Evolutionary conservation across 768 basidiomycete species (phyloP), one percentile per base, ranked within the genome.

Genomic region (Suillus ampliporus): DNA sequence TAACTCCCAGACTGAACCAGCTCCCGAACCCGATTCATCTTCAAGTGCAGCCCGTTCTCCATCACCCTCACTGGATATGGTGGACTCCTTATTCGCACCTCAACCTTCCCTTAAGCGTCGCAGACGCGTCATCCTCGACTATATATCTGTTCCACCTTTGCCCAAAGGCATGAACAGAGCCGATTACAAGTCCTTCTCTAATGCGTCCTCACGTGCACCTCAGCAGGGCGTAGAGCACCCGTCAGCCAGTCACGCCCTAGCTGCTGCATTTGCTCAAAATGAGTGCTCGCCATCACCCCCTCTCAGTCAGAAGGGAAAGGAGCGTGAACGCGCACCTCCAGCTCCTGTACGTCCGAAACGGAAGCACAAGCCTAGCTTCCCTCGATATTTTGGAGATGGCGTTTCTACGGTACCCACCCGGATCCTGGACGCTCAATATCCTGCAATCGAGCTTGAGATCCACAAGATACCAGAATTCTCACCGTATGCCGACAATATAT

Each of bases 51-150:
- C 63, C 17, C 13, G 15, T 15, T 37, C 2, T 17, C 61, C 62
- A 46, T 54, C 74, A 5, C 52, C 66, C 5, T 44, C 50, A 19
- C 53, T 65, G 21, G 57, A 48, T 26, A 47, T 5, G 4, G 61
- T 68, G 23, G 63, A 54, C 9, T 74, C 70, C 11, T 72, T 76
- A 46, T 75, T 75, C 53, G 76, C 74, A 0, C 75, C 75, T 28
- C 72, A 75, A 14, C 67, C 68, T 4, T 61, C 44, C 7, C 37
- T 58, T 10, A 67, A 50, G 52, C 63, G 38, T 56, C 73, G 64
- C 1, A 21, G 58, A 3, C 64, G 65, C 15, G 1, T 48, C 7
- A 5, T 64, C 38, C 35, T 76, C 3, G 63, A 68, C 50, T 51
- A 68, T 57, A 5, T 76, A 8, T 61, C 62, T 5, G 70, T 62